Evolutionary conservation across 2,329 filamentous ascomycete genomes (phyloP), one percentile per base, ranked within the genome.

Genomic region (Fusarium heterosporum): DNA sequence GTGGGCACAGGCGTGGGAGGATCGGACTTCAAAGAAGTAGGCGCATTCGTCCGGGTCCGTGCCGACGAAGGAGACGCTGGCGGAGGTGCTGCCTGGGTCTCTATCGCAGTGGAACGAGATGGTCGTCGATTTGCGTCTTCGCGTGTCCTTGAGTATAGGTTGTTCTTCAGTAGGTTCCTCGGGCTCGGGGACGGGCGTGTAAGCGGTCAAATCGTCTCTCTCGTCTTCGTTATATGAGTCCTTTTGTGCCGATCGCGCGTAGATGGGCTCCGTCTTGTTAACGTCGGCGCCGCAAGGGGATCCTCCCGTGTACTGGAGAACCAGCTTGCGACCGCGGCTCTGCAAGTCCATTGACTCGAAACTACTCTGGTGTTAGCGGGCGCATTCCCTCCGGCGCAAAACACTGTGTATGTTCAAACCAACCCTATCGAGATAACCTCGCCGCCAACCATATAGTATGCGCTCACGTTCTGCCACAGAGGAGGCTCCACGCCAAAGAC

Each of bases 11-110:
- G 94, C 95, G 69, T 93, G 91, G 43, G 87, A 85, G 25, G 93
- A 96, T 68, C 95, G 91, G 48, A 94, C 90, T 78, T 98, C 94
- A 81, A 99, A 99, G 79, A 97, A 92, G 80, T 98, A 99, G 29
- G 93, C 89, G 83, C 96, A 99, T 61, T 96, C 90, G 75, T 98
- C 94, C 39, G 92, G 90, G 63, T 94, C 90, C 41, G 83, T 82
- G 60, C 92, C 93, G 60, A 98, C 90, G 76, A 97, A 99, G 19
- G 92, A 93, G 36, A 96, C 84, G 6, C 87, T 85, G 6, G 93
- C 90, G 39, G 87, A 84, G 6, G 87, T 86, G 29, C 84, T 85
- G 3, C 90, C 82, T 2, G 92, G 89, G 72, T 97, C 93, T 64
- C 88, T 88, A 76, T 97, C 94, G 82, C 96, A 99, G 68, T 96